phyloP scores from a whole-genome alignment of 768 basidiomycete species.

The Lactifluus hygrophoroides region DNA sequence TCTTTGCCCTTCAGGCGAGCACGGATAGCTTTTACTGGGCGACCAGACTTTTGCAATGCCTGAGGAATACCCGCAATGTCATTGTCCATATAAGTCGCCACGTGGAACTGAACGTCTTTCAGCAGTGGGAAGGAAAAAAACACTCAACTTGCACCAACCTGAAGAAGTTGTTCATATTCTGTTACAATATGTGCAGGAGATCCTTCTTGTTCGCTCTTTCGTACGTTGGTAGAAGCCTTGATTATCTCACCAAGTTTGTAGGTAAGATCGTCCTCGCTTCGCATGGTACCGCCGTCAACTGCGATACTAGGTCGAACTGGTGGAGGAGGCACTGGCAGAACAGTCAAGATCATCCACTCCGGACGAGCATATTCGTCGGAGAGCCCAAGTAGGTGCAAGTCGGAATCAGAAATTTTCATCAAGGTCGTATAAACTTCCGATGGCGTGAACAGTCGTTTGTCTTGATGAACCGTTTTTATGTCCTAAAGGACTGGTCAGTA shows the following conservation, averaged over 20 bases:
- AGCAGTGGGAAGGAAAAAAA: not conserved
- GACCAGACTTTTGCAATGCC: constrained; percentile 92
- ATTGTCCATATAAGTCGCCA: constrained; percentile 99
- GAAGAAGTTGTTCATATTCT: constrained; percentile 92
- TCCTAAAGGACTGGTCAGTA: constrained; percentile 40
- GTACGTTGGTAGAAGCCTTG: constrained; percentile 87
- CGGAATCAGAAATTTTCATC: constrained; percentile 88
- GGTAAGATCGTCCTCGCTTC: constrained; percentile 96
- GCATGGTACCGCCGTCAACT: constrained; percentile 93
- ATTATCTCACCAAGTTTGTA: constrained; percentile 97
- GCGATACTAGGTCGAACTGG: constrained; percentile 97
- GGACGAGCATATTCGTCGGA: constrained; percentile 95
- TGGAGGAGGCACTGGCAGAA: constrained; percentile 95
- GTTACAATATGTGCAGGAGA: constrained; percentile 93
- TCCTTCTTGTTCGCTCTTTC: constrained; percentile 91
- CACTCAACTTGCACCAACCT: constrained; percentile 43
- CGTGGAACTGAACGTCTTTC: constrained; percentile 67
- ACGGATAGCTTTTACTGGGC: constrained; percentile 97
- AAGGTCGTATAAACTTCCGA: constrained; percentile 90
- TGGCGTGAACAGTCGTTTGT: constrained; percentile 74
- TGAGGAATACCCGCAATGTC: constrained; percentile 98
- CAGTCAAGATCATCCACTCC: constrained; percentile 99
- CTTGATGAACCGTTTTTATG: constrained; percentile 69
- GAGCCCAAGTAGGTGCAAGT: constrained; percentile 82
- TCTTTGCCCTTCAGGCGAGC: constrained; percentile 98